Percentiles rank a stretch among this genome's conserved stretches.
Conservation (phyloP, 805 yeast species). For the Sugiyamaella boreocaroliniensis region DNA sequence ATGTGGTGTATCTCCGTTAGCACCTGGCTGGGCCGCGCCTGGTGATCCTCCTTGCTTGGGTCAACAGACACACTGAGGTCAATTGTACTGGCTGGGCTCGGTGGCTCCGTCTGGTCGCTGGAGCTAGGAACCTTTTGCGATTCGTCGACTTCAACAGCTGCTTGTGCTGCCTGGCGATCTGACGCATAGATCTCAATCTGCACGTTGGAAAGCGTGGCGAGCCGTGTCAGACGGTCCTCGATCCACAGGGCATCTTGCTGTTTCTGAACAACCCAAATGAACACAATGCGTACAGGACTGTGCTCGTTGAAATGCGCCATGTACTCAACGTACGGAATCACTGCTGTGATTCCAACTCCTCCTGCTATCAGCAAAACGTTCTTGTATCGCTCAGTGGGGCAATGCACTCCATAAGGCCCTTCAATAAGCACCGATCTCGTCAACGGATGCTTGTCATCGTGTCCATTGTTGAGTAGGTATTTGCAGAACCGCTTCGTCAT, state of each 20-base stretch:
- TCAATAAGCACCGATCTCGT: constrained; percentile 44
- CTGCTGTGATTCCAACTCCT: constrained; percentile 59
- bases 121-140: neutral
- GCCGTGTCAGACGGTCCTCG: constrained; percentile 16
- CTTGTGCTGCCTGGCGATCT: neutral
- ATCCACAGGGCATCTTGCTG: constrained; percentile 15
- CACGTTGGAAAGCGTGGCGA: constrained; percentile 28
- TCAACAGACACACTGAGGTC: neutral
- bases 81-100: neutral
- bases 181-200: constrained; percentile 13
- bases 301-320: constrained; percentile 15
- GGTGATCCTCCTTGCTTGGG: neutral
- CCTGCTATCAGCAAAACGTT: constrained; percentile 51
- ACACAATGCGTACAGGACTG: constrained; percentile 14
- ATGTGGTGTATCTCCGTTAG: neutral
- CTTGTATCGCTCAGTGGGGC: constrained; percentile 43
- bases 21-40: neutral
- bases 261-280: constrained; percentile 28
- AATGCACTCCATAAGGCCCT: constrained; percentile 53
- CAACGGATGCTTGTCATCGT: constrained; percentile 27
- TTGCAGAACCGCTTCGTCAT: constrained; percentile 39
- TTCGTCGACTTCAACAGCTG: no score
- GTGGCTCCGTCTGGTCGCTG: neutral
- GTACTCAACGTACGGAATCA: constrained; percentile 40
- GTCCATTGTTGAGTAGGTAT: constrained; percentile 30